Percentiles rank a stretch among this genome's conserved stretches.
Conservation (phyloP, 2,329 filamentous ascomycete species). For the Fusarium pseudocircinatum region DNA sequence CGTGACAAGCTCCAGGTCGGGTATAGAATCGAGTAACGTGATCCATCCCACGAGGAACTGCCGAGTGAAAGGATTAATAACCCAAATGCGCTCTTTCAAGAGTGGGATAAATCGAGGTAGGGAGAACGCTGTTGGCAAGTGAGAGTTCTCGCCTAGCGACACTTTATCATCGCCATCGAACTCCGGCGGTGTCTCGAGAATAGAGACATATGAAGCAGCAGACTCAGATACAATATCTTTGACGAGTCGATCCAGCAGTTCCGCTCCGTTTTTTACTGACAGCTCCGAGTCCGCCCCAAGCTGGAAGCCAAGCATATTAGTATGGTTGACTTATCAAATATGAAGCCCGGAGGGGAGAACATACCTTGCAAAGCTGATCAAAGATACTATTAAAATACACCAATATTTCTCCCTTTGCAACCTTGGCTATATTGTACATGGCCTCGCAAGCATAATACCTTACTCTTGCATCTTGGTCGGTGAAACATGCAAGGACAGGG, state of each 20-base stretch:
- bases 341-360: background rate
- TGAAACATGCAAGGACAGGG: conserved; percentile 96
- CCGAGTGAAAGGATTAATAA: conserved; percentile 92
- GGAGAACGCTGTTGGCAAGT: conserved; percentile 87
- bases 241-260: conserved; percentile 91
- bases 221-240: conserved; percentile 98
- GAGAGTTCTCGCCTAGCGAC: conserved; percentile 57
- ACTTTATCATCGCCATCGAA: conserved; percentile 57
- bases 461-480: conserved; percentile 96
- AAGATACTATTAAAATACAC: conserved; percentile 99
- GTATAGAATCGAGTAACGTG: conserved; percentile 92
- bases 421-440: conserved; percentile 99
- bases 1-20: conserved; percentile 92
- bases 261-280: conserved; percentile 97
- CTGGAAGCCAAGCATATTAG: conserved; percentile 55
- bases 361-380: conserved; percentile 93
- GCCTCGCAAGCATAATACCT: conserved; percentile 99
- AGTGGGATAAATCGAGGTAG: conserved; percentile 90
- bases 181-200: conserved; percentile 71
- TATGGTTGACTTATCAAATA: background rate
- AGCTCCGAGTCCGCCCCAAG: conserved; percentile 95
- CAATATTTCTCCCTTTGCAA: conserved; percentile 96
- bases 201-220: conserved; percentile 91
- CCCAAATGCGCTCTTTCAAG: conserved; percentile 91
- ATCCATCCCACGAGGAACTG: conserved; percentile 98